Percentiles rank a stretch among this genome's conserved stretches.
Conservation (phyloP, 768 basidiomycete genomes). For the Pleurotus pulmonarius region DNA sequence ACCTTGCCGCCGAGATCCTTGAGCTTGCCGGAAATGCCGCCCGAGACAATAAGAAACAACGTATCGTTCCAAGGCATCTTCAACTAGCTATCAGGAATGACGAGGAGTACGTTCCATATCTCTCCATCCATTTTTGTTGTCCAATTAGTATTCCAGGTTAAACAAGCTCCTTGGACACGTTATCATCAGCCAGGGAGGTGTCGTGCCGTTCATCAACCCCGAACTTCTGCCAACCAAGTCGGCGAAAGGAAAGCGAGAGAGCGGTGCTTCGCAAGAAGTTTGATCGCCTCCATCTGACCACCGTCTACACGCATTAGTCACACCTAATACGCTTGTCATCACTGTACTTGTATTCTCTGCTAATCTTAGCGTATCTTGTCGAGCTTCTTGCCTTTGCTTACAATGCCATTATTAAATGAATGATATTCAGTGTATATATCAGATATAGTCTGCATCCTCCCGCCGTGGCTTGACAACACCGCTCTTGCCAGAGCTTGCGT, state of each 20-base stretch:
- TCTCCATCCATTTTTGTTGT: background rate
- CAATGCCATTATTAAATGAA: background rate
- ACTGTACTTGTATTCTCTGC: background rate
- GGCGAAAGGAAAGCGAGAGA: slow-evolving; percentile 5
- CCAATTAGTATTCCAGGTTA: slow-evolving; percentile 29
- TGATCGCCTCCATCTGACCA: background rate
- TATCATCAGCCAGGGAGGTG: slow-evolving; percentile 77
- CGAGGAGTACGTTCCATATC: slow-evolving; percentile 43
- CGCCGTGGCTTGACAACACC: slow-evolving; percentile 12
- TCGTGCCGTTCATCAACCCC: slow-evolving; percentile 27
- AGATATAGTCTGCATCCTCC: background rate
- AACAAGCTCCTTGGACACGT: slow-evolving; percentile 57
- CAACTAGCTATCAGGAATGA: slow-evolving; percentile 80
- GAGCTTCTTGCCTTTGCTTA: background rate
- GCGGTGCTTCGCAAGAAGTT: slow-evolving; percentile 11
- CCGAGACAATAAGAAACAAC: slow-evolving; percentile 77
- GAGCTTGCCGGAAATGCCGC: slow-evolving; percentile 82
- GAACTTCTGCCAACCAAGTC: slow-evolving; percentile 12
- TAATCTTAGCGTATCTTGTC: slow-evolving; percentile 4
- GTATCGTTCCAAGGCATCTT: slow-evolving; percentile 81
- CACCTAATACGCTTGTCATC: slow-evolving; percentile 10
- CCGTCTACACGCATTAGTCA: background rate
- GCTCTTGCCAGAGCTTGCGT: slow-evolving; percentile 66
- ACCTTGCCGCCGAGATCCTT: slow-evolving; percentile 82
- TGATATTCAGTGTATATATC: background rate